Conservation (phyloP, 2,329 filamentous ascomycete species). For the Annulohypoxylon truncatum region DNA sequence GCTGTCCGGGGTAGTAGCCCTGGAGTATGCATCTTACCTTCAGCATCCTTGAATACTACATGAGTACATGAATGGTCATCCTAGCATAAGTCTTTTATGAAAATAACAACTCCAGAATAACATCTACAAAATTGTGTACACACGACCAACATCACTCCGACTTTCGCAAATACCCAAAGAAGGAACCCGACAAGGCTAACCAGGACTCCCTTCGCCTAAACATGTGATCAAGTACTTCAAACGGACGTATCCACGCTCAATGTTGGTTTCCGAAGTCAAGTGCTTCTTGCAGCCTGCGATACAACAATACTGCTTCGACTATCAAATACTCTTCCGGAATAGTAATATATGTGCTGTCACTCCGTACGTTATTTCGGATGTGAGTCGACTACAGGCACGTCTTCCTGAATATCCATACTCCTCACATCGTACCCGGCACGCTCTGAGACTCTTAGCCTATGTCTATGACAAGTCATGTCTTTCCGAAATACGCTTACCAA, state of each 20-base stretch:
- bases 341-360: constrained; percentile 25
- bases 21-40: background rate
- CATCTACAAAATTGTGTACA: background rate
- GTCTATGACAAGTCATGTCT: constrained; percentile 22
- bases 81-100: background rate
- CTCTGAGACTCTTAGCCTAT: background rate
- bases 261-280: constrained; percentile 30
- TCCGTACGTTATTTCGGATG: constrained; percentile 9
- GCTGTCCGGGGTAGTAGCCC: constrained; percentile 8
- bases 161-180: background rate
- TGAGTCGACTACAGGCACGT: background rate
- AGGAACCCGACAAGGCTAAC: constrained; percentile 3
- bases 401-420: constrained; percentile 2
- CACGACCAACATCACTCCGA: background rate
- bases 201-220: constrained; percentile 3
- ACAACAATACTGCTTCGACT: constrained; percentile 35
- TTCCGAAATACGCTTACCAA: constrained; percentile 31
- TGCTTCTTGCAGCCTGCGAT: constrained; percentile 40
- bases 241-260: constrained; percentile 9
- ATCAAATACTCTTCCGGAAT: constrained; percentile 29
- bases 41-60: background rate
- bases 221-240: constrained; percentile 30
- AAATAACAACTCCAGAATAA: background rate
- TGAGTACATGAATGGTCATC: background rate
- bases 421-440: constrained; percentile 2